These are phyloP conservation scores for Cercospora beticola DNA, from an alignment of 2,329 filamentous ascomycete genomes.

Conservation along the genomic window DNA sequence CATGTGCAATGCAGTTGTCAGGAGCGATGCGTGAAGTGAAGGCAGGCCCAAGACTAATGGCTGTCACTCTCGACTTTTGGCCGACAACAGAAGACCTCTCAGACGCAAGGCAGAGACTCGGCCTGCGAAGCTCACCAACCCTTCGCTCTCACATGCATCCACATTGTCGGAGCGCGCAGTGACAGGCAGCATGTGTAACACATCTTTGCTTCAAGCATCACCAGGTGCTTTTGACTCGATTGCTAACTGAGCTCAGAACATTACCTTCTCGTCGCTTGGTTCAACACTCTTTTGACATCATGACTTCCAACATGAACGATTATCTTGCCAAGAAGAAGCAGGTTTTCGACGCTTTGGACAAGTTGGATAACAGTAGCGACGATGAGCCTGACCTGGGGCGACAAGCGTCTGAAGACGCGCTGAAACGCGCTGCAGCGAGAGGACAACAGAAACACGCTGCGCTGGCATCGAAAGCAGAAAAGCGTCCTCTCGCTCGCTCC, in stretches of 20 bases:
- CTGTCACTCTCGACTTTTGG: neutral
- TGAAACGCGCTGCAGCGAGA: constrained; percentile 12
- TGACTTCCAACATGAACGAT: constrained; percentile 1
- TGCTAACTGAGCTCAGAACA: neutral
- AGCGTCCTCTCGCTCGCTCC: constrained; percentile 26
- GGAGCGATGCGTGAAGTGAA: too few species aligned
- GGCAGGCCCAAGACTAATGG: too few species aligned
- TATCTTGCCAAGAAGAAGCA: constrained; percentile 25
- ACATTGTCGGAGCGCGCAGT: neutral
- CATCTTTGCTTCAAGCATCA: neutral
- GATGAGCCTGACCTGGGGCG: constrained; percentile 29
- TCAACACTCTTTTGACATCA: neutral
- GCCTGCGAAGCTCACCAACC: neutral
- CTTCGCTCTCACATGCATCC: neutral
- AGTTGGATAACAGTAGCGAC: constrained; percentile 23
- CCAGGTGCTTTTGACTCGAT: neutral
- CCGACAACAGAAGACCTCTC: neutral
- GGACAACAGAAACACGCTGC: constrained; percentile 1
- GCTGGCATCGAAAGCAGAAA: neutral
- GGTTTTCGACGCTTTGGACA: constrained; percentile 27
- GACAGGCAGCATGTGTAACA: constrained; percentile 1
- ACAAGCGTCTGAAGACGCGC: constrained; percentile 22
- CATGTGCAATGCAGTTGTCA: too few species aligned
- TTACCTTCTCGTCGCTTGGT: neutral
- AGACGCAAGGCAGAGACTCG: neutral